Percentiles rank a stretch among this genome's conserved stretches.
Conservation (phyloP, 305 asterid species). For the Stenogyne calaminthoides region DNA sequence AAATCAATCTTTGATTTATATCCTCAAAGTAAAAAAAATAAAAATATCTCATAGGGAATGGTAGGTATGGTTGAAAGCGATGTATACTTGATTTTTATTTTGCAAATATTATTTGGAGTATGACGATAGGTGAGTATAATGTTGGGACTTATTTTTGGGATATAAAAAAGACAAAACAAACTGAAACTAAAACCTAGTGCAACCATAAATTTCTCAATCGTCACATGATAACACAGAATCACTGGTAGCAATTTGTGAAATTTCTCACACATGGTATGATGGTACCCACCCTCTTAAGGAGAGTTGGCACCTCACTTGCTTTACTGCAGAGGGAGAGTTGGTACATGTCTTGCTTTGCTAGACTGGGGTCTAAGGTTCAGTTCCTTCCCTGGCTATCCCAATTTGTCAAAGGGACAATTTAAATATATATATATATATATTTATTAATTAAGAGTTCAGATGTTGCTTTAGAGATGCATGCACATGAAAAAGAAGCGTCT, state of each 20-base stretch:
- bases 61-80: background rate
- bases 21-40: constrained; percentile 6
- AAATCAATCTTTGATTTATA: constrained; percentile 14
- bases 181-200: background rate
- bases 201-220: background rate
- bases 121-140: background rate
- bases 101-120: background rate
- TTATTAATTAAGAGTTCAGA: background rate
- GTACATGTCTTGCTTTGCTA: background rate
- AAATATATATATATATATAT: background rate
- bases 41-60: background rate
- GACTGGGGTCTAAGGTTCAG: background rate
- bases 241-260: background rate
- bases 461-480: background rate
- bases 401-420: background rate
- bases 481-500: background rate
- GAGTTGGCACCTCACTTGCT: background rate
- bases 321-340: background rate
- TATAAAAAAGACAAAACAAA: constrained; percentile 6
- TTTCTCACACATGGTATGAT: constrained; percentile 22
- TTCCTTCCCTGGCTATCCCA: background rate
- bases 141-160: background rate
- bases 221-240: constrained; percentile 4
- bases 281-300: constrained; percentile 19
- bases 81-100: background rate